Evolutionary conservation across 2,329 filamentous ascomycete genomes (phyloP), one percentile per base, ranked within the genome.

Genomic region (Colletotrichum lini): DNA sequence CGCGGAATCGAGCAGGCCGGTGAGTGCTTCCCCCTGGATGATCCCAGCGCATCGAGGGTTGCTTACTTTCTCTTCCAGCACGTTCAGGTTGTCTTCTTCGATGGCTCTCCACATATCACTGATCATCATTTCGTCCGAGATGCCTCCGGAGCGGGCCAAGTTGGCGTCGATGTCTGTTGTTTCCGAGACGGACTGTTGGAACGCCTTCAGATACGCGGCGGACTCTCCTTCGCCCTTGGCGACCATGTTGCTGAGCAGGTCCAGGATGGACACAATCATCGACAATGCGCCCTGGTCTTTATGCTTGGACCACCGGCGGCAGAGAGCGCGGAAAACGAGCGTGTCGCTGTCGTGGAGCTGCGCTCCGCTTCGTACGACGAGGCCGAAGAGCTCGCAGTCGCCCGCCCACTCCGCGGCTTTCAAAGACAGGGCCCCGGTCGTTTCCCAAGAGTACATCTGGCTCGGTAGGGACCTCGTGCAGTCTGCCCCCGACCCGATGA

Each of bases 161-260:
- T 35, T n/a, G 10, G 21, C 18, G 9, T 64, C 65, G 12, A 67
- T 42, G 2, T 67, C 65, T 0, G 50, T 26, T 0, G 23, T 44
- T 1, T 67, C 50, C 6, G 44, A 26, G 3, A 64, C 21, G 7
- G 16, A 59, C 30, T 23, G n/a, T n/a, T 56, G 58, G 26, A 67
- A 67, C 9, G 65, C 65, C 12, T 56, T 67, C 4, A 67, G 26
- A n/a, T 67, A 67, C 9, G 65, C 65, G 1, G 50, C 21, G n/a
- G 65, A 52, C 5, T 67, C 50, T 4, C 49, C 65, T 15, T 56
- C 30, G 21, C 10, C 35, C 16, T 44, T 12, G 2, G 7, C 12
- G 2, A 53, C 50, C 42, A 67, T 40, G 5, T 8, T 59, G 1
- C 4, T 10, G 3, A 67, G 40, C 6, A 63, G 40, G 8, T 63